Conservation (phyloP, 805 yeast species). For the Candida dajiaensis region DNA sequence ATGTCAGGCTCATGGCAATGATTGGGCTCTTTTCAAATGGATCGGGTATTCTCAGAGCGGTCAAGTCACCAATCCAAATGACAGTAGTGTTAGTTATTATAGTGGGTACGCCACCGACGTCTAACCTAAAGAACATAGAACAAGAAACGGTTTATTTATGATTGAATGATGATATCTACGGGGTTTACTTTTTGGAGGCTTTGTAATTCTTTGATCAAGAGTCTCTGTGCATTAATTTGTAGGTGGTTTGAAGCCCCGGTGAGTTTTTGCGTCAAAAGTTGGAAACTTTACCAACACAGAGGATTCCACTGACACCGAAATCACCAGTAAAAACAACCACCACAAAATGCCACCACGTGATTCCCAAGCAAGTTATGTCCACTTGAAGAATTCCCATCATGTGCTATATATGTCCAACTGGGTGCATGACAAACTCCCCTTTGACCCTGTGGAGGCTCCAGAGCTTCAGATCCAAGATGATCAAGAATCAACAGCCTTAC, state of each 20-base stretch:
- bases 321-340: not conserved
- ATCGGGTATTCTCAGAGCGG: slow-evolving; percentile 77
- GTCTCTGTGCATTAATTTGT: too few relatives aligned
- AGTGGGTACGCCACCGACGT: slow-evolving; percentile 47
- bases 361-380: slow-evolving; percentile 11
- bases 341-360: slow-evolving; percentile 1
- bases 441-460: slow-evolving; percentile 22
- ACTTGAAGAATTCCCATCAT: slow-evolving; percentile 24
- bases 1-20: slow-evolving; percentile 7
- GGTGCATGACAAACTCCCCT: slow-evolving; percentile 24
- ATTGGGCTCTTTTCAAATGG: slow-evolving; percentile 51
- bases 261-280: not conserved
- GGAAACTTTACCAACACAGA: not conserved
- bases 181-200: too few relatives aligned
- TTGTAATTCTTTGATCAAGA: too few relatives aligned
- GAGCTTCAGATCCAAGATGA: slow-evolving; percentile 12
- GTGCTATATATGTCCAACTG: slow-evolving; percentile 28
- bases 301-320: too few relatives aligned
- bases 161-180: not conserved
- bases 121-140: too few relatives aligned
- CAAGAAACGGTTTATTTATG: not conserved
- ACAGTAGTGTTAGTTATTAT: slow-evolving; percentile 89
- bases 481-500: slow-evolving; percentile 6
- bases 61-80: slow-evolving; percentile 37
- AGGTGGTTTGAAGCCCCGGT: not conserved